A percentile compares a stretch with the other conserved stretches of the same genome.
phyloP scores from a whole-genome alignment of 1,139 yeast species.

The Chernovozyma sophiae-reginae region DNA sequence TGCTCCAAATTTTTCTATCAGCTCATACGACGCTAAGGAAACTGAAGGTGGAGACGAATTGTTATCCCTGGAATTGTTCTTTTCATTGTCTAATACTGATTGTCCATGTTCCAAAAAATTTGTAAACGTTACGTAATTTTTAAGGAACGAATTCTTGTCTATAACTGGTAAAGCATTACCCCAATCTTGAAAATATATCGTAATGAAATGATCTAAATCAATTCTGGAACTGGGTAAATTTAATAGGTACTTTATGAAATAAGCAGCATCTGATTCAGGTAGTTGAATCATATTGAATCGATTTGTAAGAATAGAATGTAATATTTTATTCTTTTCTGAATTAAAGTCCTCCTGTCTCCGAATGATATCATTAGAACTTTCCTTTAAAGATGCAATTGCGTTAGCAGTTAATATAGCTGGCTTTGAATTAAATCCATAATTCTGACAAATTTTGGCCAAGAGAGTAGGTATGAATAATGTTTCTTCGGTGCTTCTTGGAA shows the following conservation, averaged over 20 bases:
- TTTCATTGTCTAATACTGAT: not conserved
- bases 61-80: not conserved
- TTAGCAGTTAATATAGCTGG: slow-evolving; percentile 67
- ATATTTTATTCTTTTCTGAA: slow-evolving; percentile 9
- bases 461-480: slow-evolving; percentile 69
- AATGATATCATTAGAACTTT: slow-evolving; percentile 21
- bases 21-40: slow-evolving; percentile 21
- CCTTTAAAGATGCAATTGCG: slow-evolving; percentile 65
- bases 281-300: slow-evolving; percentile 24
- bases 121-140: slow-evolving; percentile 49
- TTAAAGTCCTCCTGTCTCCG: not conserved
- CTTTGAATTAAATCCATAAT: slow-evolving; percentile 65
- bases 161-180: slow-evolving; percentile 65
- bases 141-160: slow-evolving; percentile 60
- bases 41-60: slow-evolving; percentile 7
- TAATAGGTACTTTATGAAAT: slow-evolving; percentile 40
- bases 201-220: slow-evolving; percentile 54
- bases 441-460: slow-evolving; percentile 62
- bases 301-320: slow-evolving; percentile 27
- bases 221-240: slow-evolving; percentile 50
- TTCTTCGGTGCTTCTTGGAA: slow-evolving; percentile 76
- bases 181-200: slow-evolving; percentile 76
- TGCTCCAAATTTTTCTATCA: slow-evolving; percentile 58
- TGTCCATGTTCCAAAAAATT: slow-evolving; percentile 31
- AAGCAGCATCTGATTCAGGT: slow-evolving; percentile 32